Evolutionary conservation across 495 filamentous ascomycete genomes (phyloP).

Genomic region (Glonium stellatum): DNA sequence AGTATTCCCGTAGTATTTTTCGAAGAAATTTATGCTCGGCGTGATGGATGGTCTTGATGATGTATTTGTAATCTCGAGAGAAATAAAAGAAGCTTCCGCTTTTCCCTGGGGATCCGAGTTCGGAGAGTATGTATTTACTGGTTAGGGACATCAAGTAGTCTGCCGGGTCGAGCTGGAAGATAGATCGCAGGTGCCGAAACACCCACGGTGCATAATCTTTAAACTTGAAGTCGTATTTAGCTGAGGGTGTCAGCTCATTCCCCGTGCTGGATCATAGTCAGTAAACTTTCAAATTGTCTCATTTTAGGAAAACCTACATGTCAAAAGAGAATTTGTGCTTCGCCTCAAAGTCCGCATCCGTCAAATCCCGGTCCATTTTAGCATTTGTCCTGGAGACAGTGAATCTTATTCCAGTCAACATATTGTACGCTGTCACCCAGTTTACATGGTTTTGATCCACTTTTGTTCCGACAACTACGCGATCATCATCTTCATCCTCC

Average conservation of each 20-base stretch:
- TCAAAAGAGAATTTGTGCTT: conserved; percentile 98
- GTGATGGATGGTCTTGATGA: conserved; percentile 99
- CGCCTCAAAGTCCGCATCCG: conserved; percentile 81
- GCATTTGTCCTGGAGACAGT: conserved; percentile 94
- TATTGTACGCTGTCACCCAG: conserved; percentile 98
- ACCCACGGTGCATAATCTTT: conserved; percentile 99
- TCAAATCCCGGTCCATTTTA: conserved; percentile 84
- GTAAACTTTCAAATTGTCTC: conserved; percentile 1
- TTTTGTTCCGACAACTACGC: conserved; percentile 89
- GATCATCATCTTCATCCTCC: conserved; percentile 89
- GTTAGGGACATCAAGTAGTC: conserved; percentile 98
- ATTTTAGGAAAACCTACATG: conserved; percentile 53
- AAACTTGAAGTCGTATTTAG: conserved; percentile 99
- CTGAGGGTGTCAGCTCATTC: conserved; percentile 93
- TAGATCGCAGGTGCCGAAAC: conserved; percentile 83
- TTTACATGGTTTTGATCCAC: conserved; percentile 97
- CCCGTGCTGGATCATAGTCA: conserved; percentile 57
- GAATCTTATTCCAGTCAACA: conserved; percentile 98
- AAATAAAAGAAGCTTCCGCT: conserved; percentile 99
- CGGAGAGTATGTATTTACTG: conserved; percentile 96
- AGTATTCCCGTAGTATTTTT: conserved; percentile 89
- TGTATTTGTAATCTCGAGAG: conserved; percentile 99
- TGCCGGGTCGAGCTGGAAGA: conserved; percentile 87
- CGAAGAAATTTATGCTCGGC: conserved; percentile 91
- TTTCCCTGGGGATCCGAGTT: conserved; percentile 94